phyloP scores from a whole-genome alignment of 2,329 filamentous ascomycete species.

The Penicillium sp. region DNA sequence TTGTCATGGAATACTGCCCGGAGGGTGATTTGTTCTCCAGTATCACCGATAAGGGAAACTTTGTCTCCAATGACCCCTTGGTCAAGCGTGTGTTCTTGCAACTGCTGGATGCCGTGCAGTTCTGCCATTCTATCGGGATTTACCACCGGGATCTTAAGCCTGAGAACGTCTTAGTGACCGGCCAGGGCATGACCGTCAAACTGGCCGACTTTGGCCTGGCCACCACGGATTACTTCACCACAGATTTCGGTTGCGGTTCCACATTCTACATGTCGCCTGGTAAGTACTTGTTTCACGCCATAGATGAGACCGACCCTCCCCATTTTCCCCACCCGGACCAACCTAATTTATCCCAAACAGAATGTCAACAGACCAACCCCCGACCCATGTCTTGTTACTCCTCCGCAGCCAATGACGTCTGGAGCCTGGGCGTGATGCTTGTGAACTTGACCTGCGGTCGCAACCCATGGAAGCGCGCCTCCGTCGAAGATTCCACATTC shows the following conservation, averaged over 20 bases:
- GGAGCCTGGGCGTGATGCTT: slow-evolving; percentile 96
- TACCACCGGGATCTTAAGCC: slow-evolving; percentile 98
- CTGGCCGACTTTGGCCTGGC: slow-evolving; percentile 97
- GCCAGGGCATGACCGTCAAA: slow-evolving; percentile 86
- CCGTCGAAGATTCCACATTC: slow-evolving; percentile 91
- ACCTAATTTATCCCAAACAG: slow-evolving; percentile 51
- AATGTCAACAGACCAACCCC: slow-evolving; percentile 80
- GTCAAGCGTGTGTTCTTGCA: slow-evolving; percentile 89
- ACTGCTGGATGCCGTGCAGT: slow-evolving; percentile 92
- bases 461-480: slow-evolving; percentile 98
- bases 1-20: slow-evolving; percentile 94
- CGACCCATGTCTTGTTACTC: slow-evolving; percentile 76
- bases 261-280: slow-evolving; percentile 99
- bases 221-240: slow-evolving; percentile 77
- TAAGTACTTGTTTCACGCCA: slow-evolving; percentile 51
- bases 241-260: slow-evolving; percentile 96
- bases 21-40: slow-evolving; percentile 97
- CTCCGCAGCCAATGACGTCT: slow-evolving; percentile 93
- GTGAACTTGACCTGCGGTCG: slow-evolving; percentile 97
- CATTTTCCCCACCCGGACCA: neutral
- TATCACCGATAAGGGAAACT: slow-evolving; percentile 93
- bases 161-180: slow-evolving; percentile 92
- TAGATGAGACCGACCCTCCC: neutral
- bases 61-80: slow-evolving; percentile 86
- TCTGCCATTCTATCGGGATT: slow-evolving; percentile 89